A percentile compares a stretch with the other conserved stretches of the same genome.
phyloP scores from a whole-genome alignment of 257 asterid genomes.

The Anisodus acutangulus region DNA sequence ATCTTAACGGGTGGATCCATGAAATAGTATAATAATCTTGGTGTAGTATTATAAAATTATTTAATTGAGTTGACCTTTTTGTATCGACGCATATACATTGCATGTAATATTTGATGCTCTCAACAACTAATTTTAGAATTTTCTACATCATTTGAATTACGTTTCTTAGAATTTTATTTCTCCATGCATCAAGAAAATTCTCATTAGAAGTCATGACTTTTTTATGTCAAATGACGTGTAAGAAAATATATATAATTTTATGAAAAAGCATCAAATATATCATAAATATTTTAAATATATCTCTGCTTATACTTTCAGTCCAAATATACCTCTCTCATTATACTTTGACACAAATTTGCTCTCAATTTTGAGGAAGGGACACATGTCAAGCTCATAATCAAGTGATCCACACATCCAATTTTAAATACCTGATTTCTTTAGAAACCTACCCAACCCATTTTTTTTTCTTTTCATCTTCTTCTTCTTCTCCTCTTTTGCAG shows the following conservation, averaged over 20 bases:
- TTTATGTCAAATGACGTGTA: not conserved
- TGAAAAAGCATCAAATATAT: no score
- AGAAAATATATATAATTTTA: no score
- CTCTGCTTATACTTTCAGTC: no score
- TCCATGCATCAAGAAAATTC: not conserved
- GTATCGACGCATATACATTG: not conserved
- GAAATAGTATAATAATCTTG: conserved; percentile 27
- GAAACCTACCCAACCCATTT: not conserved
- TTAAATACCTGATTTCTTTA: no score
- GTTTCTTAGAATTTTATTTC: not conserved
- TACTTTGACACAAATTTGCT: no score
- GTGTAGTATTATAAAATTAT: not conserved
- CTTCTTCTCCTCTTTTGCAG: not conserved
- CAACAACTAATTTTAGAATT: no score
- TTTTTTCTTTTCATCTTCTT: no score
- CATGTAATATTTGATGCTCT: not conserved
- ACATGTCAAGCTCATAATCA: no score
- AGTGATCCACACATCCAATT: no score
- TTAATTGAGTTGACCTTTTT: not conserved
- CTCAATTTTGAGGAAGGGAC: no score
- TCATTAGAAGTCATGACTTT: not conserved
- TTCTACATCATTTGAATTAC: not conserved
- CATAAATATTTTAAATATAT: no score
- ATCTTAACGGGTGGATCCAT: conserved; percentile 31
- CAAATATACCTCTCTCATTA: no score